Conservation (phyloP, 352 stramenopile genomes). For the Pythium coloratum region DNA sequence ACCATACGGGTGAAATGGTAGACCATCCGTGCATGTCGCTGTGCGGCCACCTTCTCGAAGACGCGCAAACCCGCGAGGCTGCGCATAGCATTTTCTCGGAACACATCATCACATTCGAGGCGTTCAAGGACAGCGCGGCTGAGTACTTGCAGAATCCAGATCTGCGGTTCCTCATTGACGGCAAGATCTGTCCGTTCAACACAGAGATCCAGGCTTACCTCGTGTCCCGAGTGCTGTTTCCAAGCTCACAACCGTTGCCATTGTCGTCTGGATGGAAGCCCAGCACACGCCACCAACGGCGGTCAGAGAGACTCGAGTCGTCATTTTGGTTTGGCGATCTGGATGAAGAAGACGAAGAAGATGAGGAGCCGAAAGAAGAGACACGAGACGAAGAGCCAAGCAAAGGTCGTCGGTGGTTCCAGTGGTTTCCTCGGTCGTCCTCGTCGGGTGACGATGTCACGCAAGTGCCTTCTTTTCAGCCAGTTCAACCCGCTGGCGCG, state of each 20-base stretch:
- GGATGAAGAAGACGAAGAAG: conserved; percentile 22
- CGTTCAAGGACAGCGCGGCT: conserved; percentile 46
- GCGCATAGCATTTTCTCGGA: conserved; percentile 57
- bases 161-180: conserved; percentile 66
- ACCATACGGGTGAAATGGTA: neutral
- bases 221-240: conserved; percentile 66
- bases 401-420: conserved; percentile 26
- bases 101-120: conserved; percentile 68
- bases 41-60: conserved; percentile 58
- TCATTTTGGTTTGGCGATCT: conserved; percentile 30
- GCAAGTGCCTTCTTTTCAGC: conserved; percentile 14
- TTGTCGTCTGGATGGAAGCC: conserved; percentile 26
- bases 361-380: conserved; percentile 8
- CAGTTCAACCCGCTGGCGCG: conserved; percentile 4
- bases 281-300: conserved; percentile 1
- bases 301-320: conserved; percentile 21
- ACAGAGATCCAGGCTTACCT: conserved; percentile 62
- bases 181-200: conserved; percentile 57
- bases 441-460: conserved; percentile 3
- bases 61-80: conserved; percentile 44
- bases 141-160: conserved; percentile 50
- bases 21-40: conserved; percentile 73
- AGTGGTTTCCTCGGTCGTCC: conserved; percentile 32
- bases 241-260: conserved; percentile 45
- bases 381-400: neutral